phyloP scores from a whole-genome alignment of 306 rosid genomes.

The Echinosophora koreensis region DNA sequence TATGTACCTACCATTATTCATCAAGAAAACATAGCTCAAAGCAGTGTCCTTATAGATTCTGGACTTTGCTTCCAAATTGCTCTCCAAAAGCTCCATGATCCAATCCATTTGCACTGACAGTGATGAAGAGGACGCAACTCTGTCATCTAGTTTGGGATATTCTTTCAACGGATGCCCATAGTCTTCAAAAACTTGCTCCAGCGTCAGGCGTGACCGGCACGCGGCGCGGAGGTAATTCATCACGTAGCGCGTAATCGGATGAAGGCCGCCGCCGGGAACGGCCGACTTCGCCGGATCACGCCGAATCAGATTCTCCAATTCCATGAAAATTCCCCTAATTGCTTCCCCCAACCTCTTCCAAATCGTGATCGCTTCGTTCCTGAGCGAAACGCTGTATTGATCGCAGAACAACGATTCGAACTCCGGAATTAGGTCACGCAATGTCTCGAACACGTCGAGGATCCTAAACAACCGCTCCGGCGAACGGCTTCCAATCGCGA shows the following conservation, averaged over 20 bases:
- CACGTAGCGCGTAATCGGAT: constrained; percentile 94
- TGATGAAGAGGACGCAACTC: constrained; percentile 50
- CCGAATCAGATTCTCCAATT: constrained; percentile 88
- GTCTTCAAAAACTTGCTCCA: constrained; percentile 90
- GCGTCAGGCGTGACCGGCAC: constrained; percentile 70
- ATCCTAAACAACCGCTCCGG: constrained; percentile 85
- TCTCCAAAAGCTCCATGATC: constrained; percentile 90
- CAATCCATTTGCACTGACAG: constrained; percentile 87
- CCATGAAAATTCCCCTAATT: constrained; percentile 89
- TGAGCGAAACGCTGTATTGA: constrained; percentile 72
- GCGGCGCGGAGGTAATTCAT: constrained; percentile 96
- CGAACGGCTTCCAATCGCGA: constrained; percentile 80
- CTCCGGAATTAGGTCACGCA: constrained; percentile 83
- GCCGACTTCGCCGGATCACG: constrained; percentile 80
- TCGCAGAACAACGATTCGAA: constrained; percentile 76
- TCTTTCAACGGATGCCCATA: constrained; percentile 57
- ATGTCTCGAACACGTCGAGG: constrained; percentile 80
- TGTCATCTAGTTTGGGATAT: constrained; percentile 63
- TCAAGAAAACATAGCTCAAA: constrained; percentile 78
- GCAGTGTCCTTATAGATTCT: constrained; percentile 77
- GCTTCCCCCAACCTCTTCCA: constrained; percentile 95
- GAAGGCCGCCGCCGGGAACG: constrained; percentile 93
- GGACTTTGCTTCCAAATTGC: constrained; percentile 91
- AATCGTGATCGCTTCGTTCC: constrained; percentile 81
- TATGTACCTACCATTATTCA: constrained; percentile 91